phyloP scores from a whole-genome alignment of 768 basidiomycete genomes.

The Myochromella boudieri region DNA sequence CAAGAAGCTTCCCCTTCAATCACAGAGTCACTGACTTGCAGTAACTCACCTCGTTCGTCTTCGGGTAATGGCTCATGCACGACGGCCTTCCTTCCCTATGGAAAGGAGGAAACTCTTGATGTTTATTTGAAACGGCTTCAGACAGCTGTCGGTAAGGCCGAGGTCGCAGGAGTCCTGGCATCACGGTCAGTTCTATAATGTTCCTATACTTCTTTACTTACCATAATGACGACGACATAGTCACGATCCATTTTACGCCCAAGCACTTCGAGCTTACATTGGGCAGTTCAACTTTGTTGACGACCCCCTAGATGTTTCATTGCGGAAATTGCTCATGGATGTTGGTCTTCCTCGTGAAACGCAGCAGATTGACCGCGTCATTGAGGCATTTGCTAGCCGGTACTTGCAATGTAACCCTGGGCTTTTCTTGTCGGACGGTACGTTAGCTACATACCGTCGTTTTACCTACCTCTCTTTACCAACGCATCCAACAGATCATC shows the following conservation, averaged over 20 bases:
- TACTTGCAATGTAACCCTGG: constrained; percentile 83
- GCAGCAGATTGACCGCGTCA: constrained; percentile 97
- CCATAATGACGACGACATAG: constrained; percentile 36
- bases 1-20: constrained; percentile 16
- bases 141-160: constrained; percentile 67
- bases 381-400: constrained; percentile 89
- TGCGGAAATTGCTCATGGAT: constrained; percentile 88
- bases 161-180: constrained; percentile 79
- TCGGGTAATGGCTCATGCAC: constrained; percentile 41
- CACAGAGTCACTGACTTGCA: constrained; percentile 17
- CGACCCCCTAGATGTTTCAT: constrained; percentile 87
- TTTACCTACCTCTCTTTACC: neutral
- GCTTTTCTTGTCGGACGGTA: constrained; percentile 78
- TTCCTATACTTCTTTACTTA: constrained; percentile 1
- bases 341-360: constrained; percentile 92
- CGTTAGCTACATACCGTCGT: constrained; percentile 16
- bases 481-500: constrained; percentile 60
- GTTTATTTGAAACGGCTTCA: constrained; percentile 66
- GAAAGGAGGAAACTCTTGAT: constrained; percentile 66
- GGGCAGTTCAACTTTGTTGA: constrained; percentile 72
- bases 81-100: constrained; percentile 47
- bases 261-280: constrained; percentile 73
- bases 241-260: constrained; percentile 64
- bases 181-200: constrained; percentile 53
- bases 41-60: constrained; percentile 45